Evolutionary conservation across 352 stramenopile species (phyloP).

Genomic region (Pythium plurisporium): DNA sequence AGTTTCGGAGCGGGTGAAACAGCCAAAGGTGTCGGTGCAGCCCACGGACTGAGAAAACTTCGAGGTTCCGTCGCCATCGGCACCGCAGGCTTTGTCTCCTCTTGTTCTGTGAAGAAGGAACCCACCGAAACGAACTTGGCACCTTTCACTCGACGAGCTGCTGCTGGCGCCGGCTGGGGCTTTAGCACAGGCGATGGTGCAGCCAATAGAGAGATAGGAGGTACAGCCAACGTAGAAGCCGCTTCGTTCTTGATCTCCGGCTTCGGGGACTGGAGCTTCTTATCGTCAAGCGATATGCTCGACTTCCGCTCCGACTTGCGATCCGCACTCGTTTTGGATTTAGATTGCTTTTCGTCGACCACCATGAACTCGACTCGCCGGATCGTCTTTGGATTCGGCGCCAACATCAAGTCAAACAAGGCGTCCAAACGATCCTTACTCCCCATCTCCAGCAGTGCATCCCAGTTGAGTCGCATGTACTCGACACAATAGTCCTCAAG

Average conservation of each 20-base stretch:
- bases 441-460: conserved; percentile 60
- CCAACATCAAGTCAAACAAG: conserved; percentile 62
- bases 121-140: conserved; percentile 59
- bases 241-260: background rate
- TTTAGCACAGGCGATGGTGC: conserved; percentile 6
- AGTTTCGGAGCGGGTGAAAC: too few relatives aligned
- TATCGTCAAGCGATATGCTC: conserved; percentile 6
- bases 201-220: background rate
- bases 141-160: conserved; percentile 21
- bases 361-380: background rate
- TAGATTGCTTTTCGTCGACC: conserved; percentile 7
- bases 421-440: conserved; percentile 55
- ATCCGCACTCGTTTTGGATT: background rate
- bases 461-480: conserved; percentile 73
- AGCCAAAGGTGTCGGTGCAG: background rate
- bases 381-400: conserved; percentile 16
- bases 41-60: conserved; percentile 22
- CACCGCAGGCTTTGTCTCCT: conserved; percentile 11
- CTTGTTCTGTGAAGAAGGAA: conserved; percentile 36
- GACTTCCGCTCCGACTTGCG: conserved; percentile 13
- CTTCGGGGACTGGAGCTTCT: background rate
- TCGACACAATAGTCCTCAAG: conserved; percentile 45
- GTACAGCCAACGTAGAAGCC: background rate
- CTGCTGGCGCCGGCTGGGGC: background rate
- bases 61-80: background rate